Base-by-base conservation (phyloP, 108 stramenopile species). In the Cyclotella sp. region DNA sequence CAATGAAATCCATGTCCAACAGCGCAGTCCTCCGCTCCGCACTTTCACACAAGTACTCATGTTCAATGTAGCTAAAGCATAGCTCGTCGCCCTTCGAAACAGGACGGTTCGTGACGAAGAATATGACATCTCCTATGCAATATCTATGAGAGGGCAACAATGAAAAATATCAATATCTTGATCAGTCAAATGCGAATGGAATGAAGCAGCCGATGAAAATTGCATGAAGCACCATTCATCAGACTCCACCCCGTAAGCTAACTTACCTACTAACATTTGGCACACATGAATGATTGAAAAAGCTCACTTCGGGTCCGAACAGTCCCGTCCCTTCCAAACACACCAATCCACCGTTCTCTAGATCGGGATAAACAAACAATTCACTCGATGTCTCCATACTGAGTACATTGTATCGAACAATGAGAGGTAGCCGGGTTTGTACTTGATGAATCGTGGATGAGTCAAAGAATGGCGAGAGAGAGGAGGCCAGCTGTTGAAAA, bases 121-220 rank as follows among this genome's bases (percentile, higher is more conserved):
- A 91, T 85, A 90, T 89, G 34, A 94, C 80, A 70, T 94, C 91
- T 63, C 93, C 93, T 43, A 94, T 83, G 12, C 88, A 79, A 51
- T 81, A 91, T 69, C 93, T 74, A 12, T 9, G 14, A 39, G 3
- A 21, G 16, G 12, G 15, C n/a, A 62, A 52, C 27, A 18, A 34
- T n/a, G n/a, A 39, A 27, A 12, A 60, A 30, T 52, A 51, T 18
- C 19, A 12, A 34, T 34, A 34, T 6, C 2, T 43, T 13, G 12
- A 9, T 42, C 42, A 44, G 5, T 43, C 22, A 1, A 7, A 45
- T 15, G 26, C 58, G 6, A 34, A 34, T 34, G 6, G 2, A 5
- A 5, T 6, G 6, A 34, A 6, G 6, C 34, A 34, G 34, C 34
- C 2, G 4, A 5, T 34, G 4, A 34, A 34, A 34, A 34, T 34